Conservation (phyloP, 2,329 filamentous ascomycete genomes). For the Fulvia fulva region DNA sequence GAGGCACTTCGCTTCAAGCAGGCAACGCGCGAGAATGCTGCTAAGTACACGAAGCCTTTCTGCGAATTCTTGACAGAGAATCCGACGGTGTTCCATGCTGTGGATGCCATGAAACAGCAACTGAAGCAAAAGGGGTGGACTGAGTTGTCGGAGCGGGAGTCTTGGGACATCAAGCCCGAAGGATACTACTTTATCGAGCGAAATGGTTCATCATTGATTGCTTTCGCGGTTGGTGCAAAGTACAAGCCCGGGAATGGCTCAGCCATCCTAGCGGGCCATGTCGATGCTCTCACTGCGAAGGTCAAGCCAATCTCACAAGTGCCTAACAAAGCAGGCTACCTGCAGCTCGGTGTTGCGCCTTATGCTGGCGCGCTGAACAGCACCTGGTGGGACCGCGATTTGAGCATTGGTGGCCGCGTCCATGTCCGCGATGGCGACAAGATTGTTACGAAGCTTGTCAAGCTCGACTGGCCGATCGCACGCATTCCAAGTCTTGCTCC, state of each 20-base stretch:
- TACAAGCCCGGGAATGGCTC: conserved; percentile 84
- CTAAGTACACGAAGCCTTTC: conserved; percentile 41
- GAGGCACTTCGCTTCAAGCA: conserved; percentile 12
- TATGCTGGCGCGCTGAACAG: conserved; percentile 83
- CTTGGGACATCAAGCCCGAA: conserved; percentile 75
- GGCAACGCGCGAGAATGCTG: conserved; percentile 28
- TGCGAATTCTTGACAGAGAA: conserved; percentile 83
- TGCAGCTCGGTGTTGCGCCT: conserved; percentile 85
- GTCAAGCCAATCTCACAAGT: conserved; percentile 88
- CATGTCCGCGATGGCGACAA: conserved; percentile 68
- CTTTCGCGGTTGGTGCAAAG: conserved; percentile 74
- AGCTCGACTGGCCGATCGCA: conserved; percentile 91
- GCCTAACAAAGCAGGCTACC: conserved; percentile 76
- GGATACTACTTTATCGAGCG: conserved; percentile 87
- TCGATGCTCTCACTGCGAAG: conserved; percentile 85
- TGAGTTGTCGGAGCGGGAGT: conserved; percentile 73
- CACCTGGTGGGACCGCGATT: conserved; percentile 97
- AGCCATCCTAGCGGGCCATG: conserved; percentile 84
- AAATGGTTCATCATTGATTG: conserved; percentile 80
- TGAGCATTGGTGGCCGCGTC: conserved; percentile 85
- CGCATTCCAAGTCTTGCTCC: conserved; percentile 87
- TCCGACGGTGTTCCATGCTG: conserved; percentile 89
- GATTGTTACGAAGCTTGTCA: conserved; percentile 76
- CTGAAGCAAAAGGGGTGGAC: conserved; percentile 69
- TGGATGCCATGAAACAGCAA: conserved; percentile 71